phyloP scores from a whole-genome alignment of 1,284 basidiomycete genomes.

The Gomphus bonarii region DNA sequence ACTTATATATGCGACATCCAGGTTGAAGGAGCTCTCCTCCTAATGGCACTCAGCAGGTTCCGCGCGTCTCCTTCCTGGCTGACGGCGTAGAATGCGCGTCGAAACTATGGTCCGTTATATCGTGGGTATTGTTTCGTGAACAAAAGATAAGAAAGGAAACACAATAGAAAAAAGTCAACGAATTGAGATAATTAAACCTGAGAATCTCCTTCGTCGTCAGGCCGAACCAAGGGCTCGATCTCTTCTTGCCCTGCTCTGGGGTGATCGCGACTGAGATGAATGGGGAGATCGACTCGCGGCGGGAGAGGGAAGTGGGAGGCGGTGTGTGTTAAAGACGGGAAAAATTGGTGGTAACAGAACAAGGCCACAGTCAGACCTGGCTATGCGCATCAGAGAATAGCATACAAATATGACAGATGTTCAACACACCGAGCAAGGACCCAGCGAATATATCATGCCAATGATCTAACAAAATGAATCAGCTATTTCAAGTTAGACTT shows the following conservation, averaged over 20 bases:
- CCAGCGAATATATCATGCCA: slow-evolving; percentile 87
- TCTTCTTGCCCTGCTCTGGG: not conserved
- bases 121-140: too few relatives aligned
- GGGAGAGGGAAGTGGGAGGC: slow-evolving; percentile 67
- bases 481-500: not conserved
- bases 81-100: too few relatives aligned
- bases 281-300: slow-evolving; percentile 39
- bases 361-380: slow-evolving; percentile 47
- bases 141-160: not conserved
- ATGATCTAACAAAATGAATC: slow-evolving; percentile 27
- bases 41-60: too few relatives aligned
- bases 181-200: too few relatives aligned
- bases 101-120: too few relatives aligned
- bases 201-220: not conserved
- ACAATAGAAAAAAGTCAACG: too few relatives aligned
- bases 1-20: too few relatives aligned
- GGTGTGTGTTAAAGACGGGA: slow-evolving; percentile 48
- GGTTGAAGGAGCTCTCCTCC: too few relatives aligned
- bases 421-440: slow-evolving; percentile 48
- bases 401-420: not conserved
- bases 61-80: too few relatives aligned
- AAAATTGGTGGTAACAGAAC: slow-evolving; percentile 78
- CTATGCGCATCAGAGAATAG: not conserved
- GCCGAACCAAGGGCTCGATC: not conserved
- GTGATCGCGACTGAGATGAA: not conserved